phyloP scores from a whole-genome alignment of 768 basidiomycete species.

The Trametes villosa region DNA sequence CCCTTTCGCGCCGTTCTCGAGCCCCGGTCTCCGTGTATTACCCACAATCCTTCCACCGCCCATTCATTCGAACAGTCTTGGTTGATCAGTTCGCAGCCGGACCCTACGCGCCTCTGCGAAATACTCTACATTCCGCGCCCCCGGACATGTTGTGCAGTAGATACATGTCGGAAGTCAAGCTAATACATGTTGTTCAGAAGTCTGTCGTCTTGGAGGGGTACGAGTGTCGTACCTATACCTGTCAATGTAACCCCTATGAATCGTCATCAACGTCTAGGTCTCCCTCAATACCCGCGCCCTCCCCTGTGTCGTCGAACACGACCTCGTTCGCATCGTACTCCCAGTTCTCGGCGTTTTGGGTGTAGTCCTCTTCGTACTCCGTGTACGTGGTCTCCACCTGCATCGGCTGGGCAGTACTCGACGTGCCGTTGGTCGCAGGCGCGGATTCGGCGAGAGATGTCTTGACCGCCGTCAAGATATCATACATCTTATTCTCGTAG shows the following conservation, averaged over 20 bases:
- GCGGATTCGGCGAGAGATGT: constrained; percentile 39
- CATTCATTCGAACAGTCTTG: constrained; percentile 20
- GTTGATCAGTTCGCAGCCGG: constrained; percentile 13
- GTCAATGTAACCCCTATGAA: no score
- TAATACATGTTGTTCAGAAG: constrained; percentile 25
- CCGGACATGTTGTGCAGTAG: constrained; percentile 25
- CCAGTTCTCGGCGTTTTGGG: constrained; percentile 36
- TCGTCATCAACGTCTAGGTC: constrained; percentile 74
- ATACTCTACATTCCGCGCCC: constrained; percentile 12
- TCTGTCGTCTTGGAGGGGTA: no score
- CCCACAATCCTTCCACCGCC: constrained; percentile 17
- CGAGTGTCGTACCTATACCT: no score
- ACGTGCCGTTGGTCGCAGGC: background rate
- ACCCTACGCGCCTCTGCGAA: constrained; percentile 13
- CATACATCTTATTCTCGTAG: constrained; percentile 68
- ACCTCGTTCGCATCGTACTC: constrained; percentile 54
- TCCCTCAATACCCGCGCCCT: constrained; percentile 69
- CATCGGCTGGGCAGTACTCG: background rate
- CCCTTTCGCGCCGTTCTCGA: background rate
- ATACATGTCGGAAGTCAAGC: constrained; percentile 19
- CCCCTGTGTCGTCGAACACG: constrained; percentile 67
- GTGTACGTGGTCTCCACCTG: constrained; percentile 12
- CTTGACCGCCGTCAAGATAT: constrained; percentile 64
- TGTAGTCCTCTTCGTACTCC: constrained; percentile 27
- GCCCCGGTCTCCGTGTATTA: constrained; percentile 10